Percentiles rank a stretch among this genome's conserved stretches.
Evolutionary conservation across 352 stramenopile species (phyloP).

Genomic region (Globisporangium okanoganense): DNA sequence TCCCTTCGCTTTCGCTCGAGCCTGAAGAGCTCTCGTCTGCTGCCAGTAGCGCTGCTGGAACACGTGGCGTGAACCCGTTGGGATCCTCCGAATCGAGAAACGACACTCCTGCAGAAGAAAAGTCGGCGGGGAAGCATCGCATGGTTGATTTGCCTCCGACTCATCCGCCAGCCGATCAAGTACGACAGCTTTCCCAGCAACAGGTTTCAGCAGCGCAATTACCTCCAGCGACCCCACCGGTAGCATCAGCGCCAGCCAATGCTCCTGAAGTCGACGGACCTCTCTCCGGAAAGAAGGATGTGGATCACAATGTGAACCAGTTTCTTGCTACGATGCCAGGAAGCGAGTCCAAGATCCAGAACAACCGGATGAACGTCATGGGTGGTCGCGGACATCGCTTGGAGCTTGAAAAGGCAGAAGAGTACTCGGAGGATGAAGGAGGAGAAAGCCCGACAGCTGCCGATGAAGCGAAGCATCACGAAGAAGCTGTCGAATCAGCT

Average conservation of each 20-base stretch:
- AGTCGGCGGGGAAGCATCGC: slow-evolving; percentile 38
- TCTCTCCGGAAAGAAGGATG: slow-evolving; percentile 46
- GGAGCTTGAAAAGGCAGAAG: slow-evolving; percentile 60
- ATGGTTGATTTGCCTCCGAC: slow-evolving; percentile 32
- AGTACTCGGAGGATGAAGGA: slow-evolving; percentile 34
- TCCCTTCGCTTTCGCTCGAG: slow-evolving; percentile 51
- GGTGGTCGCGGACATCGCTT: slow-evolving; percentile 87
- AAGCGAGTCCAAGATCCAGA: slow-evolving; percentile 90
- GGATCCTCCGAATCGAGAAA: slow-evolving; percentile 9
- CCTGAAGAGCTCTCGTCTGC: slow-evolving; percentile 38
- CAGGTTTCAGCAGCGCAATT: neutral
- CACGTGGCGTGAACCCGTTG: slow-evolving; percentile 7
- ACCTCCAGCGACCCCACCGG: neutral
- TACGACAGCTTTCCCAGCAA: slow-evolving; percentile 7
- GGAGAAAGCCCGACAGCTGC: slow-evolving; percentile 11
- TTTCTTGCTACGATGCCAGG: slow-evolving; percentile 85
- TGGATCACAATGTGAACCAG: slow-evolving; percentile 57
- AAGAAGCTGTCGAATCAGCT: neutral
- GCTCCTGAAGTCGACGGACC: slow-evolving; percentile 42
- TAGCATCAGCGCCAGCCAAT: neutral
- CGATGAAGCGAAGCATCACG: slow-evolving; percentile 10
- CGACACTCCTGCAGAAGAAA: slow-evolving; percentile 38
- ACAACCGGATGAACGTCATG: slow-evolving; percentile 89
- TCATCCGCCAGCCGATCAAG: slow-evolving; percentile 6
- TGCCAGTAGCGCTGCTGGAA: slow-evolving; percentile 12